A percentile compares a stretch with the other conserved stretches of the same genome.
Conservation (phyloP, 2,329 filamentous ascomycete species). For the Colletotrichum siamense region DNA sequence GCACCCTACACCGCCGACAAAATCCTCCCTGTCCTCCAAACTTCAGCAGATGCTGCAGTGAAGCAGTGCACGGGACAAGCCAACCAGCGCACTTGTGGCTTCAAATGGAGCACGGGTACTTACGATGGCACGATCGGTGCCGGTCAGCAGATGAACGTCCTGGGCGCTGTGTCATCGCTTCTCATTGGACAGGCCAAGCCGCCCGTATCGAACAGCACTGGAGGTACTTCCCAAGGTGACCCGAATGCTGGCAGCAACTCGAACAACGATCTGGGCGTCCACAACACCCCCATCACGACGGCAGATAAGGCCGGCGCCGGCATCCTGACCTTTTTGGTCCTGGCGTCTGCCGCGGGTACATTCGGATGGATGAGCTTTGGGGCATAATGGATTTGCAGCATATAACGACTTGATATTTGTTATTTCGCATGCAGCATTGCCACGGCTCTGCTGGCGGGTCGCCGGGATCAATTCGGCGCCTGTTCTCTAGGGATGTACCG, state of each 20-base stretch:
- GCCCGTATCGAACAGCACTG: constrained; percentile 52
- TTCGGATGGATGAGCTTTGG: constrained; percentile 57
- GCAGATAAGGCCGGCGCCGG: constrained; percentile 53
- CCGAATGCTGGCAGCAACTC: constrained; percentile 45
- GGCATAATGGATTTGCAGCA: constrained; percentile 23
- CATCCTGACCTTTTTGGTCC: constrained; percentile 51
- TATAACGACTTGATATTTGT: constrained; percentile 14
- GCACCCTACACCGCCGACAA: constrained; percentile 56
- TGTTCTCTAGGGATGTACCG: constrained; percentile 13
- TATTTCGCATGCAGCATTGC: not conserved
- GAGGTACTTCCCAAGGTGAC: constrained; percentile 54
- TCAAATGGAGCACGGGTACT: constrained; percentile 55
- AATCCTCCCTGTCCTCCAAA: constrained; percentile 58
- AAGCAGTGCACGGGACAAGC: constrained; percentile 59
- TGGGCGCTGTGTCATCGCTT: constrained; percentile 60
- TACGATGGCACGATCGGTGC: constrained; percentile 63
- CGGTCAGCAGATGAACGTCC: constrained; percentile 65
- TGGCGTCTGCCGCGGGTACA: constrained; percentile 42
- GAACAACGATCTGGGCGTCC: constrained; percentile 34
- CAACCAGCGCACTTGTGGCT: constrained; percentile 55
- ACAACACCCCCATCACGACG: constrained; percentile 41
- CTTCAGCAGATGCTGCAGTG: constrained; percentile 59
- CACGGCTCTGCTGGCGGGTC: constrained; percentile 12
- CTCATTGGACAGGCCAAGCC: constrained; percentile 46
- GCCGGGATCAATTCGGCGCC: not conserved